phyloP scores from a whole-genome alignment of 2,329 filamentous ascomycete genomes.

The Fragosphaeria purpurea region DNA sequence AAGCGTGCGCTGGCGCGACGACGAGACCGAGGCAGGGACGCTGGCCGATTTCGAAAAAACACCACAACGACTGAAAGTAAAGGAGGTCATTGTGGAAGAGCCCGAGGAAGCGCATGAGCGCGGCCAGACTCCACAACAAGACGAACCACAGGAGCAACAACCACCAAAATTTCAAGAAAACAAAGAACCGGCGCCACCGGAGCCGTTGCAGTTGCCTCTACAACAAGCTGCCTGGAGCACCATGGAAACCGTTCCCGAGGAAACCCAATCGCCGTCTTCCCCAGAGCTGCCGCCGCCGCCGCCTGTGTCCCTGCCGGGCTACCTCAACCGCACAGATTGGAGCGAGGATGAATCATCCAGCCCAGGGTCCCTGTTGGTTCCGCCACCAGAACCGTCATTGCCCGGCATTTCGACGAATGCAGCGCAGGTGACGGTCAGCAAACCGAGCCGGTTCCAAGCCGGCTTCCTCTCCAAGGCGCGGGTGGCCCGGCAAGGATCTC shows the following conservation, averaged over 20 bases:
- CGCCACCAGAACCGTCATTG: no score
- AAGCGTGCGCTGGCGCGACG: constrained; percentile 84
- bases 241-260: constrained; percentile 8
- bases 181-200: no score
- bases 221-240: background rate
- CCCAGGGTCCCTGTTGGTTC: constrained; percentile 30
- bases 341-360: constrained; percentile 6
- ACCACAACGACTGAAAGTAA: constrained; percentile 53
- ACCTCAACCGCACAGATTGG: constrained; percentile 7
- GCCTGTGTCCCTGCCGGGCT: background rate
- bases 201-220: background rate
- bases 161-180: no score
- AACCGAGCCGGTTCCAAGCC: constrained; percentile 72
- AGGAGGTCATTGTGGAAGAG: constrained; percentile 8
- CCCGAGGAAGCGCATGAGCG: background rate
- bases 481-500: background rate
- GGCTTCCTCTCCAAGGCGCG: constrained; percentile 64
- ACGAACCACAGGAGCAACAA: no score
- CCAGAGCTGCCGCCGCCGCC: constrained; percentile 31
- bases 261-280: constrained; percentile 20
- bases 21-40: constrained; percentile 70
- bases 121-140: no score
- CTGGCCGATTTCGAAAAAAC: constrained; percentile 89
- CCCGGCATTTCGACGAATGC: constrained; percentile 29
- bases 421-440: constrained; percentile 23